Conservation (phyloP, 2,329 filamentous ascomycete genomes). For the Pyrenophora teres region DNA sequence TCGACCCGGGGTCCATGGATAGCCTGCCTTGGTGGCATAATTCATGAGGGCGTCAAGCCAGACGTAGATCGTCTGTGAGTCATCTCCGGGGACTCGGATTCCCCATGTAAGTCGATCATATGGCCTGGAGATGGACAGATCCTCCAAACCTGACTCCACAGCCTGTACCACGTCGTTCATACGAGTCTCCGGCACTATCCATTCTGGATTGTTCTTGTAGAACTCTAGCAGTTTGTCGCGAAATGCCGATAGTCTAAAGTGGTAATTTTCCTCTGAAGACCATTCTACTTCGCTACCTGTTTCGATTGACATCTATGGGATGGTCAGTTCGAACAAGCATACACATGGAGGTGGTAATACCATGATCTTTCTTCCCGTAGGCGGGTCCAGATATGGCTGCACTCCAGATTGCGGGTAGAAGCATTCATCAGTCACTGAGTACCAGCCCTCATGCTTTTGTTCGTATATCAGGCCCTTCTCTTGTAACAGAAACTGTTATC, state of each 20-base stretch:
- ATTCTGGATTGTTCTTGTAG: constrained; percentile 76
- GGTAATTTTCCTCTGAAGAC: constrained; percentile 91
- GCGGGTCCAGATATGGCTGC: constrained; percentile 73
- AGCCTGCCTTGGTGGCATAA: constrained; percentile 87
- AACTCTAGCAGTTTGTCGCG: constrained; percentile 77
- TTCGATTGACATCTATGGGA: constrained; percentile 68
- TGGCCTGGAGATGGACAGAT: constrained; percentile 88
- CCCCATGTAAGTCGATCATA: constrained; percentile 81
- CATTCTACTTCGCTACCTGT: constrained; percentile 94
- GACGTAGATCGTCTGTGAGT: constrained; percentile 90
- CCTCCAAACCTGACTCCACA: constrained; percentile 77
- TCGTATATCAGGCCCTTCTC: constrained; percentile 81
- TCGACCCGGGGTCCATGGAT: constrained; percentile 73
- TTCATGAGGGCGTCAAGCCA: constrained; percentile 97
- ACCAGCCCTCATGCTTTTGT: constrained; percentile 90
- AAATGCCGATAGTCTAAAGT: constrained; percentile 87
- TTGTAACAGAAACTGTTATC: constrained; percentile 65
- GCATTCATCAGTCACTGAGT: constrained; percentile 93
- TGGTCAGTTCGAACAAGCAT: constrained; percentile 17
- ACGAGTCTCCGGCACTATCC: constrained; percentile 72
- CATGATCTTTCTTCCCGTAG: constrained; percentile 82
- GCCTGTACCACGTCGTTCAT: constrained; percentile 80
- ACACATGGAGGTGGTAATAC: constrained; percentile 47
- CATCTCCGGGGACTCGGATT: constrained; percentile 82
- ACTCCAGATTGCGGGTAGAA: constrained; percentile 84